phyloP scores from a whole-genome alignment of 2,329 filamentous ascomycete genomes.

The Aspergillus novoparasiticus region DNA sequence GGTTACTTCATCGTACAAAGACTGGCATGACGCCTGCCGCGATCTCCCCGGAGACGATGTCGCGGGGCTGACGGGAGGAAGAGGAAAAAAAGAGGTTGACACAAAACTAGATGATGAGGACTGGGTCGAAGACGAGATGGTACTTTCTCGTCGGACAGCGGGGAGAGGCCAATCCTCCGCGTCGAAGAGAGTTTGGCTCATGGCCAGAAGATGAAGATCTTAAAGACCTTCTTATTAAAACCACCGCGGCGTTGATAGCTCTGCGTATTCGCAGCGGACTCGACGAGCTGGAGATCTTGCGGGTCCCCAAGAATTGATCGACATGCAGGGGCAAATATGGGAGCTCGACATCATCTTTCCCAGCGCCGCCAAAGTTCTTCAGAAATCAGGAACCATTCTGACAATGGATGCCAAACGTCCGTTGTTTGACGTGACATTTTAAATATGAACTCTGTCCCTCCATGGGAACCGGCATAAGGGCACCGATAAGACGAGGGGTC shows the following conservation, averaged over 20 bases:
- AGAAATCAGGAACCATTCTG: constrained; percentile 10
- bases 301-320: constrained; percentile 22
- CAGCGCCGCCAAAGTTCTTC: constrained; percentile 9
- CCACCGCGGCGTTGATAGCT: background rate
- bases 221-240: background rate
- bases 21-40: constrained; percentile 32
- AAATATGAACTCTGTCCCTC: background rate
- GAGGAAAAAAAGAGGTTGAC: constrained; percentile 24
- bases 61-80: constrained; percentile 27
- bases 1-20: constrained; percentile 34
- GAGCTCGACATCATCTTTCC: constrained; percentile 17
- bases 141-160: constrained; percentile 25
- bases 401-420: background rate
- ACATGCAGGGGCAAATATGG: constrained; percentile 12
- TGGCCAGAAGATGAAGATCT: constrained; percentile 5
- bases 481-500: background rate
- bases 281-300: constrained; percentile 21
- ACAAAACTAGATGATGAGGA: constrained; percentile 31
- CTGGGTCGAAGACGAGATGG: constrained; percentile 27
- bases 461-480: background rate
- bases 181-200: constrained; percentile 22
- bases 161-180: constrained; percentile 33
- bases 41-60: constrained; percentile 28
- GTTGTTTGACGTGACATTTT: constrained; percentile 1
- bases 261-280: background rate